phyloP scores from a whole-genome alignment of 441 rosid genomes.

The Jatropha podagrica region DNA sequence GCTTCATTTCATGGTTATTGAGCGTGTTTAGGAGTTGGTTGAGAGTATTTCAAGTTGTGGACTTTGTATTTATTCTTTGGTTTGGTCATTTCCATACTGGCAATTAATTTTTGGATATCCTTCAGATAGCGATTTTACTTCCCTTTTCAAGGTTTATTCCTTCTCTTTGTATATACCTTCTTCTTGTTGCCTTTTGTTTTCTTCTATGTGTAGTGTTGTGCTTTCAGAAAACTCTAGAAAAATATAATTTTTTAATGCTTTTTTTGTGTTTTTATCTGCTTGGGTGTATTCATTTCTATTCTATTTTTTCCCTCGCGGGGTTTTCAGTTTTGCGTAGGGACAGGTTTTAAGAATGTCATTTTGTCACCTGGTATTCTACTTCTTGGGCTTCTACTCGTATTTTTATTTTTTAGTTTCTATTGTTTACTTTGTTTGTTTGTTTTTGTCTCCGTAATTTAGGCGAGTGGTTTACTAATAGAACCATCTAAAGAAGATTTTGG shows the following conservation, averaged over 20 bases:
- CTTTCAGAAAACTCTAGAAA: constrained; percentile 21
- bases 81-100: constrained; percentile 17
- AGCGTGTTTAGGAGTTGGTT: constrained; percentile 21
- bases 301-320: constrained; percentile 25
- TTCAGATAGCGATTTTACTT: constrained; percentile 75
- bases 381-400: constrained; percentile 26
- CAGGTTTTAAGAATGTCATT: constrained; percentile 49
- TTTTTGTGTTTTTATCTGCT: constrained; percentile 54
- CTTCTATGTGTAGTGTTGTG: constrained; percentile 41
- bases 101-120: constrained; percentile 30
- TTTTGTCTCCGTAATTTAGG: constrained; percentile 33
- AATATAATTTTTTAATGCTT: constrained; percentile 24
- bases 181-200: constrained; percentile 41
- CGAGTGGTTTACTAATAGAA: constrained; percentile 35
- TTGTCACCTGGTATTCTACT: constrained; percentile 54
- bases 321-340: constrained; percentile 40
- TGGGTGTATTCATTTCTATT: constrained; percentile 42
- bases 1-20: constrained; percentile 12
- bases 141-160: constrained; percentile 94
- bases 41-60: constrained; percentile 22
- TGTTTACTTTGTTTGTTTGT: constrained; percentile 13
- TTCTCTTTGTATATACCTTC: constrained; percentile 61
- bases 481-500: constrained; percentile 29
- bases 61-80: constrained; percentile 21
- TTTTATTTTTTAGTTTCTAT: constrained; percentile 20